Base-by-base conservation (phyloP, 2,329 filamentous ascomycete genomes). In the Penicillium sp. region DNA sequence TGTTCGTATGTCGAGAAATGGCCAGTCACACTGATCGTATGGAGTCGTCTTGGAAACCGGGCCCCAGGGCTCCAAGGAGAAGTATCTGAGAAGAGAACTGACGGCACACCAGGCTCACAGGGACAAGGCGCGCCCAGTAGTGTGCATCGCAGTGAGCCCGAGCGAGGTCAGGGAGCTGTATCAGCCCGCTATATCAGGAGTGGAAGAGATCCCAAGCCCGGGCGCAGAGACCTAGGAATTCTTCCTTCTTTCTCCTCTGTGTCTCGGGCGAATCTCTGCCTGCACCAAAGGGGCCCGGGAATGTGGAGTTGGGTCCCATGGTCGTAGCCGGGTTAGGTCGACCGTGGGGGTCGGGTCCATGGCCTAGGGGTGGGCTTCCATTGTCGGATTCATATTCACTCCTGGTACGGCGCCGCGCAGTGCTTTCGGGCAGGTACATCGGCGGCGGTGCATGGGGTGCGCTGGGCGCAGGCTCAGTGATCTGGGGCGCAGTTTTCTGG, bases 121-220 rank as follows among this genome's bases (percentile, higher is more conserved):
- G 18, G 18, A 3, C 18, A 18, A 18, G 18, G 18, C 18, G 3
- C 18, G 18, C 18, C 18, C 18, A 18, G 18, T 18, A 18, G 18
- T 18, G 18, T 18, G 18, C 18, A 18, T 18, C 18, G 18, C 18
- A 18, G 18, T 18, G 18, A 18, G 18, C 18, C 18, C 18, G 18
- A 18, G 18, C 18, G 24, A 4, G 43, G 18, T 27, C 9, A 39
- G 13, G 38, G 13, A 9, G 34, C 25, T 4, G 9, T 12, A 18
- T 7, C 6, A 7, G 27, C 7, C n/a, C 5, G 35, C 34, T 25
- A 25, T 8, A 40, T 81, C 73, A 96, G 53, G 90, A 95, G 74
- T 97, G 93, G 71, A 97, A 95, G 27, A 98, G 72, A 73, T 98
- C 93, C 93, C 93, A 98, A 7, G 93, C 93, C 62, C 88, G 79